phyloP scores from a whole-genome alignment of 345 rosid species.

The Eucalyptus brandiana region DNA sequence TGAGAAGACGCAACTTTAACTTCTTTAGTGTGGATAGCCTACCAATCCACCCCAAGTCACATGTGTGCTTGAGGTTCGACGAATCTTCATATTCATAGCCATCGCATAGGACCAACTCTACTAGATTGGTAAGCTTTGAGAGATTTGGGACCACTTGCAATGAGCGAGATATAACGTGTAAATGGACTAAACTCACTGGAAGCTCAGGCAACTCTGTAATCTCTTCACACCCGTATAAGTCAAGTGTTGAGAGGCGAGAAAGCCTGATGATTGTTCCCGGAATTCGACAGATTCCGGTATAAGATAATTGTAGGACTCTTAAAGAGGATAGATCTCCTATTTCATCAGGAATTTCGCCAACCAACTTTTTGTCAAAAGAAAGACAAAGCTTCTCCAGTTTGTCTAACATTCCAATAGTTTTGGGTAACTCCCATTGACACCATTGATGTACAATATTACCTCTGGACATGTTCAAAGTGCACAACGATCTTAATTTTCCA shows the following conservation, averaged over 20 bases:
- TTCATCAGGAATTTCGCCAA: background rate
- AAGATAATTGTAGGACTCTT: rapidly evolving
- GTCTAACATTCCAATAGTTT: background rate
- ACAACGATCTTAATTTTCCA: too few relatives aligned
- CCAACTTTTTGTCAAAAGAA: too few relatives aligned
- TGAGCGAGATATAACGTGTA: rapidly evolving
- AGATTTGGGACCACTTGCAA: background rate
- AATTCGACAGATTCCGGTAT: rapidly evolving
- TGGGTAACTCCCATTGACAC: background rate
- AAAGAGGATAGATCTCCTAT: background rate
- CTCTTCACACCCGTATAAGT: rapidly evolving
- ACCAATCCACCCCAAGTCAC: background rate
- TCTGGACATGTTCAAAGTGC: background rate
- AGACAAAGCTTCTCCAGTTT: background rate
- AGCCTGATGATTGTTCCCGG: background rate
- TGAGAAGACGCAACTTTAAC: background rate
- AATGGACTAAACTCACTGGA: rapidly evolving
- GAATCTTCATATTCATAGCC: rapidly evolving
- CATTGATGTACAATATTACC: too few relatives aligned
- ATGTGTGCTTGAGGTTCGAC: background rate
- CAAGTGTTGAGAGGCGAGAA: background rate
- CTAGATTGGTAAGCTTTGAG: background rate
- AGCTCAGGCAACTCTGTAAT: background rate
- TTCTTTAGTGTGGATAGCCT: too few relatives aligned
- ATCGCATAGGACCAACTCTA: background rate